Evolutionary conservation across 1,139 yeast species (phyloP), one percentile per base, ranked within the genome.

Genomic region (Magnusiomyces clavatus): DNA sequence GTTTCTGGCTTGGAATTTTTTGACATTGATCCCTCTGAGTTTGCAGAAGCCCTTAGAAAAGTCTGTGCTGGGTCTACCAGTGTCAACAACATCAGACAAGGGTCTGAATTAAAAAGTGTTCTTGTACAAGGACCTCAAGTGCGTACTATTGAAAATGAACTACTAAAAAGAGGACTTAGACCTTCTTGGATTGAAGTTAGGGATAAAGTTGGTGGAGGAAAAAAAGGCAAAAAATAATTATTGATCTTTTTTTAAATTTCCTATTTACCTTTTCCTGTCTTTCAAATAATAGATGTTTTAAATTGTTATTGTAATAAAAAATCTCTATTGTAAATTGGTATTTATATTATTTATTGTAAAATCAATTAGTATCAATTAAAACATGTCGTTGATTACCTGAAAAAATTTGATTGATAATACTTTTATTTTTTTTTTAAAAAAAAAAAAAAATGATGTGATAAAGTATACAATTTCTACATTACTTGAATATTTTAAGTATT

Each of bases 121-220:
- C 76, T 81, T 48, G 95, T 92, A 2, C 97, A 92, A 68, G 98
- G 98, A 0, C 87, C 94, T 2, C 97, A 92, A 64, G 82, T 83
- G 14, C 76, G 78, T 49, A 68, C 77, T 1, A 79, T 86, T 13
- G 71, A 75, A 17, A 82, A 81, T 3, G 65, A 83, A 40, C 70
- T 90, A 54, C 77, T 76, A 36, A 76, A 81, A 56, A 71, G 74
- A 52, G 96, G 97, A 0, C 69, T 92, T 17, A 83, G 86, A 24
- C 66, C 75, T 2, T 66, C 74, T n/a, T 85, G 83, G 80, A 81
- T 87, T 29, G 76, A 77, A 38, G 77, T 81, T 55, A 82, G 77
- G 52, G 88, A 86, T 61, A 84, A 81, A 60, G 71, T 19, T 17
- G 44, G 44, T 12, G 35, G 35, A 35, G 35, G 31, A 31, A 41